Base-by-base conservation (phyloP, 805 yeast genomes). In the Myxozyma melibiosi region DNA sequence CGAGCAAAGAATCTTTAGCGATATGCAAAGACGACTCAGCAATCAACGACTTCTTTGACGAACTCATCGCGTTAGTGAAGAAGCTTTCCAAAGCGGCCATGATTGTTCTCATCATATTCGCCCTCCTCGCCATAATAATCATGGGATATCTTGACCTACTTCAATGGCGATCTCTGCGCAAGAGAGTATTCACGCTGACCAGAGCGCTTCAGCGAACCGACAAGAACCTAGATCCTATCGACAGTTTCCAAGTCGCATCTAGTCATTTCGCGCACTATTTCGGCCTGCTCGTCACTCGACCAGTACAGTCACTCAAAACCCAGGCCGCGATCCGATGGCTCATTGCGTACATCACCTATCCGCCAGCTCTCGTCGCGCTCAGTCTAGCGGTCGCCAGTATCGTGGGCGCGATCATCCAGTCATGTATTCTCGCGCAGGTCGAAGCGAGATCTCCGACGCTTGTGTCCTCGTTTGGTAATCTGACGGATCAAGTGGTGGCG, bases 301-400 rank as follows among this genome's bases (percentile, higher is more conserved):
- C 53, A 6, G 24, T 53, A 14, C 14, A 43, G 11, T 37, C 46
- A 9, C 16, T 20, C 2, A 27, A 41, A 27, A 38, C 44, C 28
- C 46, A 58, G 7, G 62, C 55, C 3, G 58, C 68, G 30, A 57
- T 63, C 2, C 68, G 73, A 40, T 83, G 86, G 86, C 52, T 76
- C 14, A 51, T 80, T 0, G 74, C 73, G 42, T 84, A 85, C 67
- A 62, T 78, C n/a, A 68, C 81, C 1, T 80, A 90, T 0, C 72
- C 77, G 2, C 76, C 81, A 11, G 80, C 91, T 0, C 54, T 79
- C 0, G 65, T 78, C 0, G 65, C 84, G 0, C 67, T 88, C 1
- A 69, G 79, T 0, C 61, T 88, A 0, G 87, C 86, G 0, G 4
- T 84, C 0, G 71, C 80, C 14, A 94, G 94, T 0, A 52, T 86